These are phyloP conservation scores for Vigna angularis DNA, from an alignment of 306 rosid species.

Conservation along the genomic window DNA sequence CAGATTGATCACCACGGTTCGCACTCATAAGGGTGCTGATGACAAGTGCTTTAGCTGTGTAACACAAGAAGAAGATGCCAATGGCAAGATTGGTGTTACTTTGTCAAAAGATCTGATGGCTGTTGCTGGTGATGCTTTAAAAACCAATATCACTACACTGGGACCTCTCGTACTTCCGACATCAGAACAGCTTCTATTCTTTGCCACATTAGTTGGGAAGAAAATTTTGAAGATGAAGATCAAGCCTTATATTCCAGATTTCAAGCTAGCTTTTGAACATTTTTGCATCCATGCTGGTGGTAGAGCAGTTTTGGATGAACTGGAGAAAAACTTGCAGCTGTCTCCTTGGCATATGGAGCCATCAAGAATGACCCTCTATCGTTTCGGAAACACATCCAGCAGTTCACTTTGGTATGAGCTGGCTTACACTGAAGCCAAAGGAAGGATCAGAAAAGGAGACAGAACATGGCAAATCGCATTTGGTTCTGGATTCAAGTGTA, in stretches of 20 bases:
- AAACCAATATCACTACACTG: slow-evolving; percentile 85
- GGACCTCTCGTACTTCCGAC: slow-evolving; percentile 94
- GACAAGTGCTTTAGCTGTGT: slow-evolving; percentile 87
- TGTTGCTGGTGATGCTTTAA: slow-evolving; percentile 89
- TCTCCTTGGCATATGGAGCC: slow-evolving; percentile 98
- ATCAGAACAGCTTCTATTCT: slow-evolving; percentile 87
- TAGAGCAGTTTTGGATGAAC: slow-evolving; percentile 87
- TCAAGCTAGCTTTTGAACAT: slow-evolving; percentile 90
- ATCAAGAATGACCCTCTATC: slow-evolving; percentile 89
- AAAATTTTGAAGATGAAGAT: slow-evolving; percentile 83
- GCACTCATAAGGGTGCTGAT: slow-evolving; percentile 89
- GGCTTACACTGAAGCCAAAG: slow-evolving; percentile 91
- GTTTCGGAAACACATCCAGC: slow-evolving; percentile 93
- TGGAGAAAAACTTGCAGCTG: slow-evolving; percentile 91
- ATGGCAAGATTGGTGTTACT: slow-evolving; percentile 83
- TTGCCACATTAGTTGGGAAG: slow-evolving; percentile 72
- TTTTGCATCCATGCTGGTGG: slow-evolving; percentile 97
- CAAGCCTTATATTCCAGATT: slow-evolving; percentile 92
- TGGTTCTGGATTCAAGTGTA: slow-evolving; percentile 92
- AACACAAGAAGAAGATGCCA: slow-evolving; percentile 85
- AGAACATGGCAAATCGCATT: slow-evolving; percentile 97
- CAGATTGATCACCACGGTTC: slow-evolving; percentile 69
- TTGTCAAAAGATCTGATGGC: slow-evolving; percentile 93
- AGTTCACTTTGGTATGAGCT: slow-evolving; percentile 93
- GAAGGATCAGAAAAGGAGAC: slow-evolving; percentile 86